Base-by-base conservation (phyloP, 495 filamentous ascomycete species). In the Aspergillus affinis region DNA sequence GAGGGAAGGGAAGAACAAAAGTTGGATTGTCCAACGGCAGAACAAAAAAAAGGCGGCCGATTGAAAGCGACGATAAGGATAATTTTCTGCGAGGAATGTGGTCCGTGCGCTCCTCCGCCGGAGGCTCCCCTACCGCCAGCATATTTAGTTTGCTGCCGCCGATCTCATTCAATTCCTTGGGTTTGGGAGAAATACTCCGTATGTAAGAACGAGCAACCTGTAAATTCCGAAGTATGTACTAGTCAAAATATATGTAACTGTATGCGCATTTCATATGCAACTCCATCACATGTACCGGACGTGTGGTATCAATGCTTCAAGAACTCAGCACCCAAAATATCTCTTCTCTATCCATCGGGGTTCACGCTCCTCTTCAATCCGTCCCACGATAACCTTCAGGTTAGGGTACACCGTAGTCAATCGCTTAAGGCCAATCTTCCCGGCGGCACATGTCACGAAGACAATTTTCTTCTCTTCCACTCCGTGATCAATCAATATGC, bases 401-500 rank as follows among this genome's bases (percentile, higher is more conserved):
- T 87, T 87, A 0, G 94, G 92, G 62, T 92, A 98, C 12, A 95
- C 94, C 44, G 87, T 90, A 45, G 88, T 85, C 60, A 98, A 74
- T 54, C 94, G 80, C 59, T 92, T 90, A 48, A 97, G 67, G 0
- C 93, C 94, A 59, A 85, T 83, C 61, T 84, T 85, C n/a, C 91
- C 91, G 1, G 90, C 92, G 58, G 89, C 84, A 68, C 90, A 93
- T 6, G 91, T 92, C 48, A 94, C 92, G 72, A 95, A 91, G 27
- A 95, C 88, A 59, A 98, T 94, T 57, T 81, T 86, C 18, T 91
- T 85, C 68, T 93, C 87, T 19, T 83, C 75, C n/a, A 98, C 92
- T 2, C 94, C 94, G 68, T 98, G 92, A 73, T 98, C 94, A 48
- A 95, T 85, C 58, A 98, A 75, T 41, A 98, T 91, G 62, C 91